Percentiles rank a stretch among this genome's conserved stretches.
Conservation (phyloP, 805 yeast species). For the Brettanomyces custersianus region DNA sequence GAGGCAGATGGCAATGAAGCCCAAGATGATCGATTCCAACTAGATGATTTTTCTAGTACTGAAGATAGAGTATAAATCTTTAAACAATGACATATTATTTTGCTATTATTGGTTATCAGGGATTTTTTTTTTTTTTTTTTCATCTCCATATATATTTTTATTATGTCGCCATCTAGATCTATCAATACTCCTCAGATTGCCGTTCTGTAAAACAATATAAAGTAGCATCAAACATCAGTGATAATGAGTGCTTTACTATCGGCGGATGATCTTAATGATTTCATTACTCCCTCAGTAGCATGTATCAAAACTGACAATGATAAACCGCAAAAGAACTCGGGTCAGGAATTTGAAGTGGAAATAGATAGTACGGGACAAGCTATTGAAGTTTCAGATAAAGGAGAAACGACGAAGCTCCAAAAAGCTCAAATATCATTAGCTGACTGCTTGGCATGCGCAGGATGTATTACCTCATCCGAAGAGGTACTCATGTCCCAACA, state of each 20-base stretch:
- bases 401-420: constrained; percentile 40
- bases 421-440: constrained; percentile 84
- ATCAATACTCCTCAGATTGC: not conserved
- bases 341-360: constrained; percentile 39
- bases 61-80: too few relatives aligned
- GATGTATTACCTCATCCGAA: constrained; percentile 97
- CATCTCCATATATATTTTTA: not conserved
- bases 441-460: constrained; percentile 94
- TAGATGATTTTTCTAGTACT: not conserved
- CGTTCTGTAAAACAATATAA: not conserved
- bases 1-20: not conserved
- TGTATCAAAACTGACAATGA: constrained; percentile 80
- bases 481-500: constrained; percentile 87
- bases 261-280: constrained; percentile 88
- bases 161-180: not conserved
- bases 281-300: constrained; percentile 88
- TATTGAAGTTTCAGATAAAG: constrained; percentile 57
- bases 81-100: too few relatives aligned
- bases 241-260: constrained; percentile 87
- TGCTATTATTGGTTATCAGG: too few relatives aligned
- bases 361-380: constrained; percentile 52
- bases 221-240: too few relatives aligned
- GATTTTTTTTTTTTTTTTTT: too few relatives aligned
- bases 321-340: constrained; percentile 8
- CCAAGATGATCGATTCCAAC: not conserved